Evolutionary conservation across 208 protist species (phyloP).

Genomic region (Leishmania turanica): DNA sequence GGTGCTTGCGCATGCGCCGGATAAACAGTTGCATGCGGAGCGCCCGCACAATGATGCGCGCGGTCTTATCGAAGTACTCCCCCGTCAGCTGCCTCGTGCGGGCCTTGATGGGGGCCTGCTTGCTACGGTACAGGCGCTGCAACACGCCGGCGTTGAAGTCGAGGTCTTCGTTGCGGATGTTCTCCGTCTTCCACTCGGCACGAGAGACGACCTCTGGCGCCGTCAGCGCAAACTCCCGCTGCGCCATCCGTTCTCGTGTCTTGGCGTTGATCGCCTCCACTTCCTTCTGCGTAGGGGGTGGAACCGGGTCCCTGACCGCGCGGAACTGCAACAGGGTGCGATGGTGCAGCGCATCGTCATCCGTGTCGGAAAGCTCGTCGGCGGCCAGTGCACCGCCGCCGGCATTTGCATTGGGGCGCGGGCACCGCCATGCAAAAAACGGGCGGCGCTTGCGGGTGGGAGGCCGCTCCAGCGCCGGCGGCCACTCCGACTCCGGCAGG

Average conservation of each 20-base stretch:
- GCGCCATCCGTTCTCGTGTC: slow-evolving; percentile 38
- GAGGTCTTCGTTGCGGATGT: slow-evolving; percentile 64
- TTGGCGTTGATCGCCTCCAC: slow-evolving; percentile 62
- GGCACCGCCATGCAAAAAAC: slow-evolving; percentile 78
- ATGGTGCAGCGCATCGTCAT: background rate
- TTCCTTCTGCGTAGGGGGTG: slow-evolving; percentile 45
- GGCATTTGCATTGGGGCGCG: background rate
- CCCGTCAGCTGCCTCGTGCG: slow-evolving; percentile 51
- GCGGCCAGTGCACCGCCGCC: slow-evolving; percentile 15
- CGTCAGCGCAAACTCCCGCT: slow-evolving; percentile 33
- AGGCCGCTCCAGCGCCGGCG: slow-evolving; percentile 42
- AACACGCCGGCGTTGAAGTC: slow-evolving; percentile 87
- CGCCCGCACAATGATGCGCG: slow-evolving; percentile 65
- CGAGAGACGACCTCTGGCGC: slow-evolving; percentile 60
- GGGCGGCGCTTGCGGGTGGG: slow-evolving; percentile 23
- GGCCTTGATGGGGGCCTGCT: slow-evolving; percentile 38
- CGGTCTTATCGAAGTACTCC: slow-evolving; percentile 70
- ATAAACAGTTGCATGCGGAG: slow-evolving; percentile 75
- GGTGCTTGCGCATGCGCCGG: slow-evolving; percentile 32
- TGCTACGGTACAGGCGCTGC: slow-evolving; percentile 69
- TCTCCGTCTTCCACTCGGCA: slow-evolving; percentile 72
- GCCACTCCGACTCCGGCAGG: slow-evolving; percentile 32
- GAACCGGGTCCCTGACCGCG: slow-evolving; percentile 30
- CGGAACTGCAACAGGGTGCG: slow-evolving; percentile 62
- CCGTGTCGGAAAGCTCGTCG: background rate